Base-by-base conservation (phyloP, 352 stramenopile species). In the Globisporangium splendens region DNA sequence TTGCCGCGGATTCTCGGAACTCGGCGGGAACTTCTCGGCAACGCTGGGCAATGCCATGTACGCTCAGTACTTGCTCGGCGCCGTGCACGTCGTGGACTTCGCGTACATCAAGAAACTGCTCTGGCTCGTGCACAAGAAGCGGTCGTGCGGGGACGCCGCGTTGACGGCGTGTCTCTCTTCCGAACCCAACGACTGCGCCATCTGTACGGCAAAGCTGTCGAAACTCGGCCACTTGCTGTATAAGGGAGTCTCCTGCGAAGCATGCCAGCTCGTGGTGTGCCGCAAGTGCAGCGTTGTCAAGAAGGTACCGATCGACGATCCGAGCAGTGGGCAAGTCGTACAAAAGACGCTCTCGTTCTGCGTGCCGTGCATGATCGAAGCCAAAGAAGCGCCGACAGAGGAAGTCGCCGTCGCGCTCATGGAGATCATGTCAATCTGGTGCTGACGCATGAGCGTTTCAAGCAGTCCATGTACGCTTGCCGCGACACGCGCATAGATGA, bases 231-330 rank as follows among this genome's bases (percentile, higher is more conserved):
- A 28, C 8, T 18, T 62, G 3, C 12, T 54, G 3, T 38, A 22
- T 6, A 31, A 14, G 17, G 20, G 46, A 2, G 35, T 39, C n/a
- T 21, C n/a, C 13, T 62, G 56, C 35, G 22, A 24, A 5, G 56
- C 56, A 18, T 62, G 56, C 20, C 47, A 20, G 3, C 18, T 42
- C 5, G 56, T 41, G 8, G 31, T 62, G 13, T 62, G 56, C 39
- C 22, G 42, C 47, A 62, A 62, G 56, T 62, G 56, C 47, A 54
- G 56, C 17, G 56, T 62, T 20, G 47, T 50, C 31, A 62, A 62
- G 56, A 62, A 50, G 35, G 15, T 62, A 15, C 22, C 38, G 3
- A n/a, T 62, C 15, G 56, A 62, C 22, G 18, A 28, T 31, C 24
- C 24, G 21, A 47, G 17, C 14, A 50, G 55, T 38, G 18, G 20